phyloP scores from a whole-genome alignment of 345 rosid genomes.

The Carallia brachiata region DNA sequence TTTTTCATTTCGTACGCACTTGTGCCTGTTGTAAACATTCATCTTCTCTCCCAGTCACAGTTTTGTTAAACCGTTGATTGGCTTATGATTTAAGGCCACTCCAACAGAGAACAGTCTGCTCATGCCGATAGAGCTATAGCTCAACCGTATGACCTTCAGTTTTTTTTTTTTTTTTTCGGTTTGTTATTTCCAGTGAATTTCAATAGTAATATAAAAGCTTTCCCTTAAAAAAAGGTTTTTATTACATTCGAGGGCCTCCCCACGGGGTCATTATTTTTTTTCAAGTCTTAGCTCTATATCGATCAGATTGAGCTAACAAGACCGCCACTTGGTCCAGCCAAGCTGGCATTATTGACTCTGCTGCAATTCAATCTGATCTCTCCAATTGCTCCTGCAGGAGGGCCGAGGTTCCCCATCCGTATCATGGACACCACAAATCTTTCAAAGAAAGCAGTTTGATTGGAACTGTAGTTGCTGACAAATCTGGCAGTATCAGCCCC shows the following conservation, averaged over 20 bases:
- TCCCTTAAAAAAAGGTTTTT: background rate
- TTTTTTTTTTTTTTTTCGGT: no score
- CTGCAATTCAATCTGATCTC: conserved; percentile 60
- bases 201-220: background rate
- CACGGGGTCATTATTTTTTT: background rate
- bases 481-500: conserved; percentile 44
- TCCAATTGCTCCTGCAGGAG: conserved; percentile 48
- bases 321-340: background rate
- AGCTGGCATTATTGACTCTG: conserved; percentile 25
- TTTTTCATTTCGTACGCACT: no score
- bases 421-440: conserved; percentile 57
- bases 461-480: conserved; percentile 38
- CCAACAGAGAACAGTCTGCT: no score
- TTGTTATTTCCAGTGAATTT: no score
- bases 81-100: no score
- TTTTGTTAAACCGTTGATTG: no score
- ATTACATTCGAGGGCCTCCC: background rate
- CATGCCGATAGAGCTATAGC: no score
- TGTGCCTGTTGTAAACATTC: no score
- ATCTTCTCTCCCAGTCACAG: no score
- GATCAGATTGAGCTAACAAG: conserved; percentile 20
- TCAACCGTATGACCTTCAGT: no score
- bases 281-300: background rate
- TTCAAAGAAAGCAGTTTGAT: conserved; percentile 52
- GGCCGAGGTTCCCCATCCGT: conserved; percentile 58